Evolutionary conservation across 1,139 yeast genomes (phyloP), one percentile per base, ranked within the genome.

Genomic region (Kodamaea anthophila): DNA sequence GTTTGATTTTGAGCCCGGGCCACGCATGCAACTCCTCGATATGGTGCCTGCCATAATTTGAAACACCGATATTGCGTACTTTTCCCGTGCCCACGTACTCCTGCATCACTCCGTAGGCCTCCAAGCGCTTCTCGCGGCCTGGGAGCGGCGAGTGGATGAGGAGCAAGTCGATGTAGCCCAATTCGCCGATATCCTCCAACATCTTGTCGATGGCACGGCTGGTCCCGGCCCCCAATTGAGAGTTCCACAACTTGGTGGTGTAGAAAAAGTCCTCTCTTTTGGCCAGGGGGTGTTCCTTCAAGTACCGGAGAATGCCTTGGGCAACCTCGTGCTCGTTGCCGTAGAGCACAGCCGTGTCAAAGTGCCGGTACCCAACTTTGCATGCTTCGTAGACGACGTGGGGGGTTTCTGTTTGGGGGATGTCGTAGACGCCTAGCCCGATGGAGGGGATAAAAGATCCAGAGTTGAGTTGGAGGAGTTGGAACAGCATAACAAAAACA

Each of bases 21-120:
- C 81, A 77, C 8, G 47, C 41, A 16, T 75, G 49, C 19, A 80
- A 57, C 51, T 80, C 82, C 38, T 74, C 58, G 10, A 81, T 46
- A 46, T 80, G 87, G 18, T 64, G 62, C n/a, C 50, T 49, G 14
- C 86, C 86, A 47, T 71, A 80, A 46, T 78, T 80, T 1, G 85
- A 77, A 11, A 81, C 86, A 10, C 88, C 88, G 30, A 80, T 73
- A 10, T 67, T 64, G 41, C 66, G 71, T 15, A 77, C 72, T 16
- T 56, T 42, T 1, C 82, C 82, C 13, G 50, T 54, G 26, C 62
- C 73, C n/a, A 74, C 77, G 2, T 77, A 77, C 34, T 77, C 81
- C 48, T 78, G 80, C 70, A 77, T 63, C 3, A 82, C 83, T 36
- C 49, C 55, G 62, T 73, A 78, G 5, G 79, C 72, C 33, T 69